Evolutionary conservation across 2,329 filamentous ascomycete species (phyloP), one percentile per base, ranked within the genome.

Genomic region (Eutypa lata): DNA sequence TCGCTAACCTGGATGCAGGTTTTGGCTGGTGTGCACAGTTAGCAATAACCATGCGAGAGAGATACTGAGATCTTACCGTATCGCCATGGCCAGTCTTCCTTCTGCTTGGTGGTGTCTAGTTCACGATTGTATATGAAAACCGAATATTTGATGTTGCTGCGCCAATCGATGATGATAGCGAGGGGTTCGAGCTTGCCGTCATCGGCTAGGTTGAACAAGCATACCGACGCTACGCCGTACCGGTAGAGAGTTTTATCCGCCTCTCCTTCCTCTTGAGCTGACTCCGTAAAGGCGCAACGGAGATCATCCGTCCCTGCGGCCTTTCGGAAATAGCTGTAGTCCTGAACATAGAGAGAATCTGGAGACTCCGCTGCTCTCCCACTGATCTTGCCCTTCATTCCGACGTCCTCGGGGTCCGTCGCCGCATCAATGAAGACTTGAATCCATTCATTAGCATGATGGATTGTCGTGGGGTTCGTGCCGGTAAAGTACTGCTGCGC

Each of bases 51-150:
- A 10, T 31, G 26, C 6, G 26, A 31, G 26, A 31, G 26, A 31
- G 10, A 5, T 31, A 6, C 26, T 31, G 26, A 10, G 26, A 31
- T 10, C 26, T 31, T 31, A 31, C 26, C 26, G 58, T 79, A 80
- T 44, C 78, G 65, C 77, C 78, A 80, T 0, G 76, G 68, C 75
- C 76, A 80, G 63, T 80, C 77, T 1, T 64, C 60, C 48, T 68
- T 70, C 55, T 78, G 71, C 19, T 63, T 57, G 28, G 53, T 54
- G 2, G 56, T 61, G 0, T 55, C 58, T n/a, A 71, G 57, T 3
- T 74, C 66, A 50, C 70, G 68, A 67, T 81, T 81, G 71, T 78
- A 80, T 52, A 80, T 72, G 42, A 71, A 73, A 45, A 80, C 71
- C 0, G 77, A 80, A 21, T 73, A 66, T 2, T 69, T 65, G 61